Percentiles rank a stretch among this genome's conserved stretches.
These are phyloP conservation scores for Nidula microcarpa DNA, from an alignment of 768 basidiomycete genomes.

Conservation along the genomic window DNA sequence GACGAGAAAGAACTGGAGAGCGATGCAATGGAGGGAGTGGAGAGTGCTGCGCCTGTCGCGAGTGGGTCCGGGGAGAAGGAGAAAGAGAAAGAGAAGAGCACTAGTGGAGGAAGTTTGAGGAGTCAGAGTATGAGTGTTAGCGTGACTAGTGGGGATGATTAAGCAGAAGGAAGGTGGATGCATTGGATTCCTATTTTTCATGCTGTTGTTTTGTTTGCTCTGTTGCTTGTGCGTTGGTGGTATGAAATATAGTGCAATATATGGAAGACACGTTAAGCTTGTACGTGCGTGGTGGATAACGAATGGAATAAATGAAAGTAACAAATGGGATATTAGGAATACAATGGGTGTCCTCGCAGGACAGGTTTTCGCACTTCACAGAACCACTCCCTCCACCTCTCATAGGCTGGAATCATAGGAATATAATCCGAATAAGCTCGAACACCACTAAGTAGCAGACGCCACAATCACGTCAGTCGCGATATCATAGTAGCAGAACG, in stretches of 20 bases:
- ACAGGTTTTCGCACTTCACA: neutral
- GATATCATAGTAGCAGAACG: neutral
- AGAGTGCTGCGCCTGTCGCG: constrained; percentile 29
- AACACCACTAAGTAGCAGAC: constrained; percentile 54
- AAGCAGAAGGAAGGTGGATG: constrained; percentile 15
- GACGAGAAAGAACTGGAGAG: constrained; percentile 83
- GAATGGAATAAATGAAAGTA: neutral
- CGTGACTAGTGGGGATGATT: constrained; percentile 50
- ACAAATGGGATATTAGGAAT: neutral
- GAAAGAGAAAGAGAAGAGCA: constrained; percentile 29
- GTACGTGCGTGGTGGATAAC: neutral
- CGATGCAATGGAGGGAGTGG: constrained; percentile 76
- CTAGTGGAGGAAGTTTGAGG: constrained; percentile 36
- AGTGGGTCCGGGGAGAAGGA: constrained; percentile 21
- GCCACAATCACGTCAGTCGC: neutral
- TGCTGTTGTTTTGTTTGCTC: neutral
- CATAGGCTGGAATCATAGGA: constrained; percentile 42
- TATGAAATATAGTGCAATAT: neutral
- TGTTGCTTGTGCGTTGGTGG: neutral
- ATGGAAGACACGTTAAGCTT: neutral
- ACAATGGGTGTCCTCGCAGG: too few relatives aligned
- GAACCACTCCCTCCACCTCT: neutral
- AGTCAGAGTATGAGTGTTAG: constrained; percentile 65
- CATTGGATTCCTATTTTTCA: neutral
- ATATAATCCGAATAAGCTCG: constrained; percentile 63